Evolutionary conservation across 2,329 filamentous ascomycete species (phyloP).

Genomic region (Botrytis pseudocinerea): DNA sequence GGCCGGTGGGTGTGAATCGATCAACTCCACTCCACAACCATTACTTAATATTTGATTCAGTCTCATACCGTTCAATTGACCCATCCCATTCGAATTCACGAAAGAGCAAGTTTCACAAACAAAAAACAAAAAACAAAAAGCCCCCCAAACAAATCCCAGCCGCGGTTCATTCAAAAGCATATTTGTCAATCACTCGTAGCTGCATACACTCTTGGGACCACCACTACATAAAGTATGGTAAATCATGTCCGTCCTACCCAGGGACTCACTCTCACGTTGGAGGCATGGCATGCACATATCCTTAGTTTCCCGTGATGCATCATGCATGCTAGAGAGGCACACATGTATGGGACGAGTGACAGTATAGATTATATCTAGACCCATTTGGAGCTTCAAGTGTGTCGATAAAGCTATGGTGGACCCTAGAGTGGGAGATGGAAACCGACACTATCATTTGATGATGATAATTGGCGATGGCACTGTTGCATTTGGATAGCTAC

Average conservation of each 20-base stretch:
- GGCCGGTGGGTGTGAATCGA: not conserved
- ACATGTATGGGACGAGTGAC: not conserved
- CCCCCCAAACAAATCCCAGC: not conserved
- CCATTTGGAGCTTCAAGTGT: not conserved
- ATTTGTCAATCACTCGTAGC: not conserved
- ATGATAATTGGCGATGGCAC: too few species aligned
- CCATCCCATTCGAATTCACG: not conserved
- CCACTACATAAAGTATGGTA: not conserved
- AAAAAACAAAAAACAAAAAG: not conserved
- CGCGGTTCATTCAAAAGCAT: not conserved
- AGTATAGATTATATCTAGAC: not conserved
- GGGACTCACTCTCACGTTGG: slow-evolving; percentile 2
- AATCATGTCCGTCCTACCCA: not conserved
- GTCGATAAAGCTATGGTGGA: not conserved
- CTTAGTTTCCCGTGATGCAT: slow-evolving; percentile 9
- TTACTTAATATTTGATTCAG: not conserved
- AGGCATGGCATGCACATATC: not conserved
- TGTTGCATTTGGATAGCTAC: not conserved
- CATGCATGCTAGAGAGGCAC: not conserved
- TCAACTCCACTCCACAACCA: not conserved
- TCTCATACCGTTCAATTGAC: not conserved
- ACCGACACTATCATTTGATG: not conserved
- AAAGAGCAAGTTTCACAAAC: not conserved
- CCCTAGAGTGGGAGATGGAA: not conserved
- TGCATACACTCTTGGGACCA: not conserved